These are phyloP conservation scores for Tricholoma furcatifolium DNA, from an alignment of 768 basidiomycete genomes.

Conservation along the genomic window DNA sequence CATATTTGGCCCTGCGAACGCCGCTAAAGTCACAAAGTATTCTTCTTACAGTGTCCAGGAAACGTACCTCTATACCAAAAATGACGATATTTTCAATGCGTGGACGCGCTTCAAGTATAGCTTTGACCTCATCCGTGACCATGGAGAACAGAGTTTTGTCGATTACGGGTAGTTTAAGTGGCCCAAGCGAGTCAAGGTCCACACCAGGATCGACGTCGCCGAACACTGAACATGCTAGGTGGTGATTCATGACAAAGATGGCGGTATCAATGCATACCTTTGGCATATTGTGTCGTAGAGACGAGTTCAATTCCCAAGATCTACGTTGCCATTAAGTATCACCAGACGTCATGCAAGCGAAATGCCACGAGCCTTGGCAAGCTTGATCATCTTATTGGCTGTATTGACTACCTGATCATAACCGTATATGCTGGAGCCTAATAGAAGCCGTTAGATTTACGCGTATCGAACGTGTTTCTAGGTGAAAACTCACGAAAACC, in stretches of 20 bases:
- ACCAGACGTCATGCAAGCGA: not conserved
- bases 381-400: constrained; percentile 71
- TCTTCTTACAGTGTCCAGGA: not conserved
- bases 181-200: constrained; percentile 48
- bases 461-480: not conserved
- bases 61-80: constrained; percentile 80
- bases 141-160: constrained; percentile 87
- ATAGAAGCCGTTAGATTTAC: not conserved
- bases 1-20: constrained; percentile 80
- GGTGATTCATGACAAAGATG: not conserved
- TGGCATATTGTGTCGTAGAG: constrained; percentile 83
- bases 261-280: constrained; percentile 42
- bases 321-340: constrained; percentile 25
- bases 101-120: constrained; percentile 45
- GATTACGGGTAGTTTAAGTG: constrained; percentile 56
- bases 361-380: constrained; percentile 55
- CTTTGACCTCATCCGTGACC: constrained; percentile 66
- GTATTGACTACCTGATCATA: constrained; percentile 72
- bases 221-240: constrained; percentile 43
- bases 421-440: constrained; percentile 54
- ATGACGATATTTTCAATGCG: constrained; percentile 63
- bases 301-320: constrained; percentile 69
- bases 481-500: constrained; percentile 57
- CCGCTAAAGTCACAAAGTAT: not conserved
- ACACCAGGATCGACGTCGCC: constrained; percentile 67